Conservation (phyloP, 108 stramenopile genomes). For the Discostella stelligeroides region DNA sequence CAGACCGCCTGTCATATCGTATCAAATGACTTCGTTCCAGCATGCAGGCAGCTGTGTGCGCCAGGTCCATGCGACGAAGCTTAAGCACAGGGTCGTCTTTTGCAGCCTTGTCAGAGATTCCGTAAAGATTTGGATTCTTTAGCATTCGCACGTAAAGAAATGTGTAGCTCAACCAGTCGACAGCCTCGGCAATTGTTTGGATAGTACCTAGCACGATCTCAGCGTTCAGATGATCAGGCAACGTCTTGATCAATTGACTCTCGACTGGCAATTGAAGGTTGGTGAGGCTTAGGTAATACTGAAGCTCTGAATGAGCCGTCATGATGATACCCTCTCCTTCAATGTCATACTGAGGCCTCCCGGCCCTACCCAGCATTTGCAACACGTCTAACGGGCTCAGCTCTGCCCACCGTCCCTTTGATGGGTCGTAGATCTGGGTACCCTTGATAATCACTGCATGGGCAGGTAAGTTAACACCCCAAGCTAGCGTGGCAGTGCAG, state of each 20-base stretch:
- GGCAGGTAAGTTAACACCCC: constrained; percentile 99
- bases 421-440: constrained; percentile 99
- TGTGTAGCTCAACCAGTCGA: constrained; percentile 98
- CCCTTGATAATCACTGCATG: constrained; percentile 99
- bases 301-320: constrained; percentile 97
- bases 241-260: constrained; percentile 93
- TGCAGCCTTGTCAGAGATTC: constrained; percentile 73
- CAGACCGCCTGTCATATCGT: constrained; percentile 93
- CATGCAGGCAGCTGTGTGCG: constrained; percentile 89
- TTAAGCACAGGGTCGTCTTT: constrained; percentile 89
- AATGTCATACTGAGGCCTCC: constrained; percentile 97
- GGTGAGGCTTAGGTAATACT: constrained; percentile 97
- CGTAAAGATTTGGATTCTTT: constrained; percentile 92
- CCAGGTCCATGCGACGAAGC: constrained; percentile 90
- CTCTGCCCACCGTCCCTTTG: constrained; percentile 98
- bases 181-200: constrained; percentile 91
- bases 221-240: constrained; percentile 97
- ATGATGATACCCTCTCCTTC: constrained; percentile 99
- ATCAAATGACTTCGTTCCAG: constrained; percentile 94
- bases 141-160: constrained; percentile 99
- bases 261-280: constrained; percentile 99
- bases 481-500: constrained; percentile 98
- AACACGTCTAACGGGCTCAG: constrained; percentile 96
- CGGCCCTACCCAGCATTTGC: constrained; percentile 99
- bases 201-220: constrained; percentile 96